These are phyloP conservation scores for Aegilops umbellulata DNA, from an alignment of 176 grass and related monocot genomes.

Conservation along the genomic window DNA sequence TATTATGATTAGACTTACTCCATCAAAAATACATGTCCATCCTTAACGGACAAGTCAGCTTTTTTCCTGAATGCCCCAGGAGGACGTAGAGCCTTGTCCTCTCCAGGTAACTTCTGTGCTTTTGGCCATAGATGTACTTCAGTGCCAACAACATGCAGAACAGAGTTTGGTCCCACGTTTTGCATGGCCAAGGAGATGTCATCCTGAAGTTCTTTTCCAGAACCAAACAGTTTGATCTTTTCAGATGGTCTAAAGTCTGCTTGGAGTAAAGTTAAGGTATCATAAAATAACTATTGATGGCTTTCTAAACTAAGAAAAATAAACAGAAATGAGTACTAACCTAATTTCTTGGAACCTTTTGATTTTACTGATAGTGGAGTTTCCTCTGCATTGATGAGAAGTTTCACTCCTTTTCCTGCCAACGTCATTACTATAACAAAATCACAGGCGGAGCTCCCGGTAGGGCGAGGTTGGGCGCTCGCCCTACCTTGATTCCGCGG, in stretches of 20 bases:
- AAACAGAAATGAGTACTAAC: constrained; percentile 37
- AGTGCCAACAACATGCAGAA: constrained; percentile 81
- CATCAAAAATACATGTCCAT: constrained; percentile 92
- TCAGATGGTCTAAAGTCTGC: constrained; percentile 77
- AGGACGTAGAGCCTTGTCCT: constrained; percentile 74
- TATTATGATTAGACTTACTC: constrained; percentile 60
- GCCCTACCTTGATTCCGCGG: no score
- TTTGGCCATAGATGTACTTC: constrained; percentile 83
- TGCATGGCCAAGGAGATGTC: constrained; percentile 53
- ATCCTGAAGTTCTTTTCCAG: constrained; percentile 81
- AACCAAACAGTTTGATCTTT: constrained; percentile 72
- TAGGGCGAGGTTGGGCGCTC: no score
- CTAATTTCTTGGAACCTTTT: constrained; percentile 89
- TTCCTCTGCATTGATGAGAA: constrained; percentile 83
- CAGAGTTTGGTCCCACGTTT: constrained; percentile 66
- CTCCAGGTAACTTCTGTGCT: constrained; percentile 85
- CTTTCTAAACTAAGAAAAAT: constrained; percentile 7
- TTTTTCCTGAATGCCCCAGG: constrained; percentile 93
- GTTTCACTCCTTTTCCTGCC: constrained; percentile 77
- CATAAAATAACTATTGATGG: not conserved
- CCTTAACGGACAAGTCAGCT: constrained; percentile 82
- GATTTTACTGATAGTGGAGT: constrained; percentile 16
- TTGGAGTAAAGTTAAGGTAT: constrained; percentile 23
- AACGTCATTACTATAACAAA: constrained; percentile 75
- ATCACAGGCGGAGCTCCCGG: no score